Evolutionary conservation across 495 filamentous ascomycete genomes (phyloP), one percentile per base, ranked within the genome.

Genomic region (Lophium mytilinum): DNA sequence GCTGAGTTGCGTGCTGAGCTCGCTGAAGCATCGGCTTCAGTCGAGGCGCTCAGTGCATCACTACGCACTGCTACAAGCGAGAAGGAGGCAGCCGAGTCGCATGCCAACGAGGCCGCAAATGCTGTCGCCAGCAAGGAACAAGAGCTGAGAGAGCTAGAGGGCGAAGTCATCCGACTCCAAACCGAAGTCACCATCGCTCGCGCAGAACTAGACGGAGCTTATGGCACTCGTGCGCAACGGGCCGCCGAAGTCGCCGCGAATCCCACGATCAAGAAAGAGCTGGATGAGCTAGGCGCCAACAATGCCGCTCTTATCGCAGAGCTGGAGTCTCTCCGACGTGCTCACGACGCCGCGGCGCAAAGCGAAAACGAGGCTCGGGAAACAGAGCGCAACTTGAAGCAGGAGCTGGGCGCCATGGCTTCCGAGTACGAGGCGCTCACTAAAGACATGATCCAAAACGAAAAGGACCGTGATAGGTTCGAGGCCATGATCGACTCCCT

Each of bases 131-230:
- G 41, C 11, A 61, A 61, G 42, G 65, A 68, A 43, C 24, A 54
- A 42, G 56, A 65, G 64, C 76, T 93, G 68, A 78, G 85, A 11
- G 75, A 80, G 33, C 76, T 94, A 50, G 90, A 94, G 66, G 79
- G 82, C 61, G 88, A 93, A 70, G 78, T 96, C 55, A 87, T 90
- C 46, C 83, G 89, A 53, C 76, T 94, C 47, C 89, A 90, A 55
- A 97, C 91, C 37, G 93, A 97, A 66, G 75, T 95, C 55, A 91
- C 91, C 46, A 82, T 98, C 72, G 87, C 87, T 54, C 89, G 87
- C 69, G 93, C 93, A 5, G 93, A 98, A 74, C 85, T 97, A 36
- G 93, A 98, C 66, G 88, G 89, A 52, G 92, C 93, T 17, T 95
- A 96, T 66, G 93, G 72, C 37, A 65, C 61, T n/a, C 69, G 72